phyloP scores from a whole-genome alignment of 441 rosid species.

The Populus hybrid region DNA sequence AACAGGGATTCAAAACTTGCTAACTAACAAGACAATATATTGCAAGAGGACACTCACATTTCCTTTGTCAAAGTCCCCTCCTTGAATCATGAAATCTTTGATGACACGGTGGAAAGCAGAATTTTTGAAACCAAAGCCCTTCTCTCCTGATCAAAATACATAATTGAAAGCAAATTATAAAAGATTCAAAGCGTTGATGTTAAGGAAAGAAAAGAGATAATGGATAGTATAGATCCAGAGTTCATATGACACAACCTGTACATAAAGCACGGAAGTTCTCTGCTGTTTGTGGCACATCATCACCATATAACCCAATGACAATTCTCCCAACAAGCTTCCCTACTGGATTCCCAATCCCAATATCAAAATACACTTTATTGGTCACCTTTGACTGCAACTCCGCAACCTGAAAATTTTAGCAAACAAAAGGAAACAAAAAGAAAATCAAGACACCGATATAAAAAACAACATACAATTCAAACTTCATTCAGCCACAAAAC shows the following conservation, averaged over 20 bases:
- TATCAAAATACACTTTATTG: constrained; percentile 82
- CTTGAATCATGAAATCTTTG: constrained; percentile 98
- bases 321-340: constrained; percentile 87
- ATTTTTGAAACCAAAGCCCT: constrained; percentile 88
- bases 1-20: not conserved
- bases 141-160: constrained; percentile 64
- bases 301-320: constrained; percentile 89
- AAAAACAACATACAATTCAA: not conserved
- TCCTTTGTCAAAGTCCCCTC: constrained; percentile 97
- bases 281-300: constrained; percentile 91
- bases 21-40: not conserved
- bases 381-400: constrained; percentile 76
- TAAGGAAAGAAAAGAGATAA: not conserved
- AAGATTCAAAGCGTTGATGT: not conserved
- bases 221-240: not conserved
- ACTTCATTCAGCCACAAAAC: not conserved
- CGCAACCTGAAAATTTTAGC: constrained; percentile 33
- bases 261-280: constrained; percentile 96
- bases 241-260: constrained; percentile 53
- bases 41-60: constrained; percentile 52
- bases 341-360: constrained; percentile 89
- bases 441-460: not conserved
- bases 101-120: constrained; percentile 90
- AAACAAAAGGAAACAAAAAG: not conserved
- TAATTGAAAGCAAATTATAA: constrained; percentile 4